These are phyloP conservation scores for Rhizoclosmatium globosum DNA, from an alignment of 192 early-diverging fungal genomes.

Conservation along the genomic window DNA sequence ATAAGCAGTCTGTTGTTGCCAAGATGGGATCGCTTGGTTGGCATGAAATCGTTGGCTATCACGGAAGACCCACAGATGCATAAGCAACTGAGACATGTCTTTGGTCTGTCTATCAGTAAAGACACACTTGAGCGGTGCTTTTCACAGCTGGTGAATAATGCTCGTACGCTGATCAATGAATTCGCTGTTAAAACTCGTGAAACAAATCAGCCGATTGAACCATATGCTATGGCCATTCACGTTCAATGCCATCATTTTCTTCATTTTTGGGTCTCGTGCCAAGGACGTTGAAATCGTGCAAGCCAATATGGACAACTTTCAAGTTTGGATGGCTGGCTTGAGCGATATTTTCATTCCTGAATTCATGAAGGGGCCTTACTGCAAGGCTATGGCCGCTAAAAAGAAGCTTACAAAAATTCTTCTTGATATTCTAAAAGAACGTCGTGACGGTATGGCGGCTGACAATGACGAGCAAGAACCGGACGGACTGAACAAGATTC, in stretches of 20 bases:
- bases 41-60: background rate
- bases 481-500: constrained; percentile 17
- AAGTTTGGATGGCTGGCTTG: constrained; percentile 4
- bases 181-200: background rate
- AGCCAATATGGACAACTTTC: background rate
- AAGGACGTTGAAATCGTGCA: constrained; percentile 1
- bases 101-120: background rate
- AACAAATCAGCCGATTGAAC: background rate
- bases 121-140: background rate
- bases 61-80: background rate
- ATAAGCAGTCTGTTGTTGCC: background rate
- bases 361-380: constrained; percentile 9
- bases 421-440: constrained; percentile 3
- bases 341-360: constrained; percentile 22
- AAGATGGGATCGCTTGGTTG: background rate
- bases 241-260: constrained; percentile 29
- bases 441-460: background rate
- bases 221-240: constrained; percentile 11
- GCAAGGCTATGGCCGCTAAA: constrained; percentile 1
- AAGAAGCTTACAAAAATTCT: background rate
- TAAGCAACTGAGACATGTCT: background rate
- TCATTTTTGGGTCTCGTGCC: constrained; percentile 12
- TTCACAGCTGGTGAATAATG: background rate
- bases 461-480: background rate
- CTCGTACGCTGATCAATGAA: background rate